phyloP scores from a whole-genome alignment of 352 stramenopile species.

The Elongisporangium anandrum region DNA sequence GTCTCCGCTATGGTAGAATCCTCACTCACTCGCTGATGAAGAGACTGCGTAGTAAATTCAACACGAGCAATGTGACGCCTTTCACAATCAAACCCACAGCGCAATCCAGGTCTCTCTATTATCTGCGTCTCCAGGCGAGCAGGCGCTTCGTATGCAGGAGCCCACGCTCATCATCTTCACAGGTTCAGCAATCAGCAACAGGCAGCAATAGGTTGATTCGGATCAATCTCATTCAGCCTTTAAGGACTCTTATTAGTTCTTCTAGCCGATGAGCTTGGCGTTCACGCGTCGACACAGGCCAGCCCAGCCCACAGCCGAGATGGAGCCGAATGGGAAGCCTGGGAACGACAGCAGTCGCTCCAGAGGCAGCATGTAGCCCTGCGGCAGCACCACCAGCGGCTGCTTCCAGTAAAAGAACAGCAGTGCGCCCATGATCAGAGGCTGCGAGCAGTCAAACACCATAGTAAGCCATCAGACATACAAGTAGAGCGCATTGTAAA shows the following conservation, averaged over 20 bases:
- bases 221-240: background rate
- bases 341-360: conserved; percentile 75
- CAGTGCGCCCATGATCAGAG: conserved; percentile 43
- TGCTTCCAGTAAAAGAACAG: conserved; percentile 76
- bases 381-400: conserved; percentile 62
- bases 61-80: conserved; percentile 24
- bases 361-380: conserved; percentile 73
- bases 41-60: conserved; percentile 4
- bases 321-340: conserved; percentile 63
- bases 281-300: conserved; percentile 72
- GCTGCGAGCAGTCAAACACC: conserved; percentile 22
- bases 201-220: too few species aligned
- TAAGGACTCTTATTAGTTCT: conserved; percentile 1
- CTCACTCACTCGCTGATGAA: background rate
- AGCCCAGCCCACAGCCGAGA: conserved; percentile 76
- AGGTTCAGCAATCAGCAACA: background rate
- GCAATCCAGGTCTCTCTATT: background rate
- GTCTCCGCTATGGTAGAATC: background rate
- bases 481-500: background rate
- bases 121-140: background rate
- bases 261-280: conserved; percentile 58
- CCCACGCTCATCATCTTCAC: too few species aligned
- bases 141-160: too few species aligned
- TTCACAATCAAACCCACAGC: conserved; percentile 17
- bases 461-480: background rate